Evolutionary conservation across 2,329 filamentous ascomycete species (phyloP).

Genomic region (Aspergillus caelatus): DNA sequence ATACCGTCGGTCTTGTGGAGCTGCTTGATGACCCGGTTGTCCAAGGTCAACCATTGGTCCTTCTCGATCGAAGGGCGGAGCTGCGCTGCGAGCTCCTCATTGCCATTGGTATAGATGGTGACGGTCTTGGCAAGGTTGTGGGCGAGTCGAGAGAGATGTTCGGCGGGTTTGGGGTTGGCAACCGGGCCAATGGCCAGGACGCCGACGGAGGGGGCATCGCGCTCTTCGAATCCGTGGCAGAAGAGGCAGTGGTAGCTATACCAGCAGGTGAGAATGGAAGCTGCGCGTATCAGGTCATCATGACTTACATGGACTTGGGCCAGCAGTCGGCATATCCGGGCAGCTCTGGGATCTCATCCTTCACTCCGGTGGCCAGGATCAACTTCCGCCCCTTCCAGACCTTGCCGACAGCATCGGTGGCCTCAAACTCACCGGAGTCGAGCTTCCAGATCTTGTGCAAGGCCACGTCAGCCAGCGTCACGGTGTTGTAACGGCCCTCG

Average conservation of each 20-base stretch:
- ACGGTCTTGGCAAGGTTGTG: constrained; percentile 47
- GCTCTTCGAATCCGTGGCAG: constrained; percentile 18
- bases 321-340: background rate
- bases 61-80: background rate
- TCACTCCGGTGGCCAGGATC: background rate
- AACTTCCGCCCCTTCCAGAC: background rate
- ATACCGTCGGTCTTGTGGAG: background rate
- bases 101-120: constrained; percentile 57
- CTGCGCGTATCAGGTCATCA: too few relatives aligned
- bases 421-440: background rate
- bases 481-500: background rate
- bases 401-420: background rate
- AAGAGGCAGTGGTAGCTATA: constrained; percentile 16
- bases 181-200: constrained; percentile 40
- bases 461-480: background rate
- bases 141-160: constrained; percentile 50
- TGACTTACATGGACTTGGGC: background rate
- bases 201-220: constrained; percentile 8
- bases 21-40: constrained; percentile 1
- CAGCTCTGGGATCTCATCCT: background rate
- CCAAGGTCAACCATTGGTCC: background rate
- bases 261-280: background rate
- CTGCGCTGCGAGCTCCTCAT: constrained; percentile 32
- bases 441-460: background rate
- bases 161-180: constrained; percentile 33